Percentiles rank a stretch among this genome's conserved stretches.
phyloP scores from a whole-genome alignment of 2,329 filamentous ascomycete genomes.

The Alternaria postmessia region DNA sequence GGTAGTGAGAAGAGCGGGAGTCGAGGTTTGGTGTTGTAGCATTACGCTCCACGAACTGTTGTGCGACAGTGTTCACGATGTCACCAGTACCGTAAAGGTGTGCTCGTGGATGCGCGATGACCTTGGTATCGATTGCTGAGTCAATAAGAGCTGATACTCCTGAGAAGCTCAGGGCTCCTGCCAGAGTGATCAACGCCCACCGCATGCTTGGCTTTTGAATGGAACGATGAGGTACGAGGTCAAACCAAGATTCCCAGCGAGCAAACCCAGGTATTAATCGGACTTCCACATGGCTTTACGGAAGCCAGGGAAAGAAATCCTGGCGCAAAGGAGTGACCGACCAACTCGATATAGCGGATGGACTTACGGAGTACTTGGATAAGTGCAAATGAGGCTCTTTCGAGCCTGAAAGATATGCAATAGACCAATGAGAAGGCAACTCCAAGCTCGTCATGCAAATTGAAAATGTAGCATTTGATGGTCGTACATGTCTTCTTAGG shows the following conservation, averaged over 20 bases:
- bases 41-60: slow-evolving; percentile 20
- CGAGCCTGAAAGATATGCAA: slow-evolving; percentile 8
- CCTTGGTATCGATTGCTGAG: slow-evolving; percentile 14
- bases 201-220: slow-evolving; percentile 24
- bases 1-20: slow-evolving; percentile 19
- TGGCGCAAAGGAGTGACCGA: slow-evolving; percentile 5
- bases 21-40: slow-evolving; percentile 24
- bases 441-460: slow-evolving; percentile 20
- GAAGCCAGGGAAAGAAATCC: slow-evolving; percentile 4
- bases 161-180: slow-evolving; percentile 27
- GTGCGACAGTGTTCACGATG: slow-evolving; percentile 1
- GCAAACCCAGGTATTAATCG: slow-evolving; percentile 21
- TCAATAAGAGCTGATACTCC: slow-evolving; percentile 23
- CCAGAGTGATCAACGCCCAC: slow-evolving; percentile 24
- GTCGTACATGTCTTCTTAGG: slow-evolving; percentile 11
- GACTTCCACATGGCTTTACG: slow-evolving; percentile 1
- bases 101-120: slow-evolving; percentile 4
- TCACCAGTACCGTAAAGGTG: not conserved
- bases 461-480: slow-evolving; percentile 14
- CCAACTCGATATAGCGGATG: slow-evolving; percentile 23
- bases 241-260: not conserved
- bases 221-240: not conserved
- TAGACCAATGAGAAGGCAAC: slow-evolving; percentile 14
- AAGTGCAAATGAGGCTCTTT: slow-evolving; percentile 20
- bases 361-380: slow-evolving; percentile 15